Conservation (phyloP, 2,329 filamentous ascomycete genomes). For the Botryotinia convoluta region DNA sequence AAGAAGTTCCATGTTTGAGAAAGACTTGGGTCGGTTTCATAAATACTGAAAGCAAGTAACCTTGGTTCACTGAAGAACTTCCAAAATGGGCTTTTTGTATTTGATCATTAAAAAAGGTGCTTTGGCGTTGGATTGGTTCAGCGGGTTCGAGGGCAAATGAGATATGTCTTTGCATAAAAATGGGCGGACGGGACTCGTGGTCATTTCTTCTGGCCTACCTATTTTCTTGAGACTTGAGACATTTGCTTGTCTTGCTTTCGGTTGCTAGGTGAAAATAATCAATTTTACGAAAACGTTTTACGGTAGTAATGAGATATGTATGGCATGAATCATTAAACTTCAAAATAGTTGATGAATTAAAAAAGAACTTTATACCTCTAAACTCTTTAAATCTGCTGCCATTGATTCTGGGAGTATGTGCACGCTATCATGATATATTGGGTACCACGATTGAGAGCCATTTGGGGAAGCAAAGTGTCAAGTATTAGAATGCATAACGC, state of each 20-base stretch:
- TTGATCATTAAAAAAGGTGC: slow-evolving; percentile 21
- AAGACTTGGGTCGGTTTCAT: slow-evolving; percentile 32
- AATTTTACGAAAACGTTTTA: slow-evolving; percentile 13
- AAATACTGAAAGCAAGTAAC: slow-evolving; percentile 16
- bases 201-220: slow-evolving; percentile 19
- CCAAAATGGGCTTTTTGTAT: slow-evolving; percentile 15
- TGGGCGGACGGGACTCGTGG: slow-evolving; percentile 15
- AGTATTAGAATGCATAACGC: neutral
- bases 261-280: slow-evolving; percentile 12
- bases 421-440: neutral
- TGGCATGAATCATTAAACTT: slow-evolving; percentile 7
- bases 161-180: slow-evolving; percentile 23
- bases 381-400: neutral
- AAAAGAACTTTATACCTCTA: slow-evolving; percentile 16
- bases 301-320: slow-evolving; percentile 18
- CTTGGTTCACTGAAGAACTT: slow-evolving; percentile 7
- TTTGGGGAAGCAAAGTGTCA: neutral
- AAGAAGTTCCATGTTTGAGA: slow-evolving; percentile 29
- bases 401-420: neutral
- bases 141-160: slow-evolving; percentile 19
- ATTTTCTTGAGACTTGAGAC: slow-evolving; percentile 14
- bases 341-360: slow-evolving; percentile 13
- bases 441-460: neutral
- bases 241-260: neutral
- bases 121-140: slow-evolving; percentile 23